Evolutionary conservation across 2,329 filamentous ascomycete genomes (phyloP), one percentile per base, ranked within the genome.

Genomic region (Hysterium pulicare): DNA sequence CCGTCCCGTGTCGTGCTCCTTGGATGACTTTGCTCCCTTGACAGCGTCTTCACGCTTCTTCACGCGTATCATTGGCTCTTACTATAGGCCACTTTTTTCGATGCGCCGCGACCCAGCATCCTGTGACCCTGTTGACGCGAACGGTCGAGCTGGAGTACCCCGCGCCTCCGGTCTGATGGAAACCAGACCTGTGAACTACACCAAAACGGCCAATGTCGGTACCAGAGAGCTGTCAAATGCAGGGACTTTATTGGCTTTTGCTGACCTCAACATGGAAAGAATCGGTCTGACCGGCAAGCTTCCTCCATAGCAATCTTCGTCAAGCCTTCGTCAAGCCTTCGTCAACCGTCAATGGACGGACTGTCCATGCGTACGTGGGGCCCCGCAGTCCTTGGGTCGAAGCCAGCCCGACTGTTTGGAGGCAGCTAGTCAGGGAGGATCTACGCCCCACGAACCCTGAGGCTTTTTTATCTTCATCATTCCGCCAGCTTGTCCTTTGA

Each of bases 281-380:
- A n/a, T n/a, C n/a, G n/a, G n/a, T n/a, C n/a, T n/a, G n/a, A n/a
- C n/a, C n/a, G n/a, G n/a, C n/a, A n/a, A n/a, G n/a, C n/a, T n/a
- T n/a, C n/a, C n/a, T n/a, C n/a, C n/a, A n/a, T n/a, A n/a, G n/a
- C n/a, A n/a, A n/a, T n/a, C n/a, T n/a, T n/a, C n/a, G n/a, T n/a
- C n/a, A n/a, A n/a, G n/a, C n/a, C n/a, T n/a, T n/a, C n/a, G n/a
- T n/a, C n/a, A n/a, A n/a, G n/a, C n/a, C n/a, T n/a, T n/a, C n/a
- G n/a, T n/a, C n/a, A n/a, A n/a, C n/a, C n/a, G n/a, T n/a, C n/a
- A n/a, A n/a, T n/a, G n/a, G n/a, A n/a, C n/a, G n/a, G 13, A 13
- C 24, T 46, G 47, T 23, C 40, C 43, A 43, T 54, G 45, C 41
- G 48, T 53, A 51, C 49, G 54, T 55, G 59, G 58, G 56, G 55